Percentiles rank a stretch among this genome's conserved stretches.
Evolutionary conservation across 176 grass and related monocot species (phyloP).

Genomic region (Zizania latifolia): DNA sequence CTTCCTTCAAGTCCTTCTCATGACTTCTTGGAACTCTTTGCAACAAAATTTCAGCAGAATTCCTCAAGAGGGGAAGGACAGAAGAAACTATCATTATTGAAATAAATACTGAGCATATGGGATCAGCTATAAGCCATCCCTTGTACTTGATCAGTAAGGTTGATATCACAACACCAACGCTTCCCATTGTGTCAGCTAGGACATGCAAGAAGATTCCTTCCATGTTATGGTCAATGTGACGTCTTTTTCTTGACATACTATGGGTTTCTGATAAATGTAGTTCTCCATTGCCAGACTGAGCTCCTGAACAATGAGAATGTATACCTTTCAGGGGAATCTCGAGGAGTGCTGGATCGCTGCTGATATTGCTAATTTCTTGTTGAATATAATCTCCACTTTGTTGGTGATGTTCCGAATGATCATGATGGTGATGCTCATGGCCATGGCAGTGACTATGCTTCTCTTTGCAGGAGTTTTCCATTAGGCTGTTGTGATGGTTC

Average conservation of each 20-base stretch:
- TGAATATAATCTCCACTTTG: slow-evolving; percentile 31
- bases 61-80: slow-evolving; percentile 80
- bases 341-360: slow-evolving; percentile 24
- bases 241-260: slow-evolving; percentile 30
- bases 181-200: slow-evolving; percentile 96
- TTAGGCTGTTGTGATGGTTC: slow-evolving; percentile 12
- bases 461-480: slow-evolving; percentile 13
- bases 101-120: slow-evolving; percentile 96
- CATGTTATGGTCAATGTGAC: slow-evolving; percentile 95
- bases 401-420: slow-evolving; percentile 35
- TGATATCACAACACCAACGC: slow-evolving; percentile 81
- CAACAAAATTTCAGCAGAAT: slow-evolving; percentile 97
- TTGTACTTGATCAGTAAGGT: slow-evolving; percentile 96
- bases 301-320: slow-evolving; percentile 29
- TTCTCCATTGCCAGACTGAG: slow-evolving; percentile 27
- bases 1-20: slow-evolving; percentile 69
- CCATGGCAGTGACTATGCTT: slow-evolving; percentile 34
- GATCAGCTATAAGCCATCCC: slow-evolving; percentile 90
- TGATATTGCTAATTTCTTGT: slow-evolving; percentile 28
- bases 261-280: slow-evolving; percentile 10
- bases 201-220: slow-evolving; percentile 99
- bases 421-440: slow-evolving; percentile 53
- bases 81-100: slow-evolving; percentile 89
- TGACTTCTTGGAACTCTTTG: slow-evolving; percentile 86
- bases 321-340: slow-evolving; percentile 25